Percentiles rank a stretch among this genome's conserved stretches.
These are phyloP conservation scores for Vaucheria bursata DNA, from an alignment of 352 stramenopile genomes.

Conservation along the genomic window DNA sequence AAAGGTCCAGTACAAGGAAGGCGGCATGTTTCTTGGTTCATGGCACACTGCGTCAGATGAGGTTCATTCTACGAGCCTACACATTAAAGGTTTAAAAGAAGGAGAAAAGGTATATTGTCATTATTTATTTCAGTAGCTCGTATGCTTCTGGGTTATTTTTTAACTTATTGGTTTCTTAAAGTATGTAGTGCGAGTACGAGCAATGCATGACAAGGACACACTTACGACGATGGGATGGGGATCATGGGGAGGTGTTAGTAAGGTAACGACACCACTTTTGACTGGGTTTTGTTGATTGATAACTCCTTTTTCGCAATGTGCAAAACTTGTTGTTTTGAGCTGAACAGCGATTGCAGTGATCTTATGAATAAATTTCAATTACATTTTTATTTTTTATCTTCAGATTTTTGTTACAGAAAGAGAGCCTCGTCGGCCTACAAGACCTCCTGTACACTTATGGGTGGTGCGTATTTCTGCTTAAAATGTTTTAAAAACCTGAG, in stretches of 20 bases:
- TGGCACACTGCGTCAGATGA: constrained; percentile 33
- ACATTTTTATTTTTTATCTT: constrained; percentile 3
- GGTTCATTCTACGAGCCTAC: constrained; percentile 29
- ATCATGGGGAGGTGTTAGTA: not conserved
- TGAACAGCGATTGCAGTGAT: not conserved
- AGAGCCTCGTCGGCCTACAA: constrained; percentile 11
- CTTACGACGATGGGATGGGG: constrained; percentile 4
- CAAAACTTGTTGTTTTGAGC: not conserved
- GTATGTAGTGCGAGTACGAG: not conserved
- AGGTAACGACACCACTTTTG: not conserved
- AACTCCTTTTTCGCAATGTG: not conserved
- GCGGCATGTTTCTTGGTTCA: constrained; percentile 17
- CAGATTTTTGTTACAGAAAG: constrained; percentile 32
- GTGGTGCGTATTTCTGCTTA: constrained; percentile 6
- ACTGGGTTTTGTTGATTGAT: not conserved
- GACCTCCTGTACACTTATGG: constrained; percentile 37
- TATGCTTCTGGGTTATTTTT: not conserved
- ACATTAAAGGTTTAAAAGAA: constrained; percentile 38
- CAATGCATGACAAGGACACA: constrained; percentile 10
- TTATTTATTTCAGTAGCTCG: not conserved
- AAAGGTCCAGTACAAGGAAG: constrained; percentile 36
- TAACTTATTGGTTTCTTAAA: not conserved
- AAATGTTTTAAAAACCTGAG: not conserved
- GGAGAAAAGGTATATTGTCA: constrained; percentile 3
- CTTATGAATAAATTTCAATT: too few species aligned